Percentiles rank a stretch among this genome's conserved stretches.
These are phyloP conservation scores for Neurospora sp. DNA, from an alignment of 495 filamentous ascomycete species.

Conservation along the genomic window DNA sequence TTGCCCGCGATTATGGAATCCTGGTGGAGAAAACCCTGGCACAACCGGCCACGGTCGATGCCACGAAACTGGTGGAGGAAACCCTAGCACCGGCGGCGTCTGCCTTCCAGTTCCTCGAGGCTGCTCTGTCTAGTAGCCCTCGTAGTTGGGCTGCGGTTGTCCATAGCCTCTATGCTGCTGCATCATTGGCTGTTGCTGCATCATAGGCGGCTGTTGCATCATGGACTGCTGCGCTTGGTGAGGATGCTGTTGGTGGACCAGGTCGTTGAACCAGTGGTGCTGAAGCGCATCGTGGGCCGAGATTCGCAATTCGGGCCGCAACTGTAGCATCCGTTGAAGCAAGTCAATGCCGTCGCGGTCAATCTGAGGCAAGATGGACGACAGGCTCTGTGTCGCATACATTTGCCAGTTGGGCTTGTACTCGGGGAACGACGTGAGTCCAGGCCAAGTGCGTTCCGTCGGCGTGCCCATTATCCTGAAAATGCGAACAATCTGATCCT, in stretches of 20 bases:
- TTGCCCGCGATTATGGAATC: background rate
- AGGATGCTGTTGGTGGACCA: constrained; percentile 30
- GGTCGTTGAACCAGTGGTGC: constrained; percentile 75
- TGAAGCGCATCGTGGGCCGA: constrained; percentile 72
- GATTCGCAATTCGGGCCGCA: constrained; percentile 85
- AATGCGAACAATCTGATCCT: constrained; percentile 90
- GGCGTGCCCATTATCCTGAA: constrained; percentile 97
- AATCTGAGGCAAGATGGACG: constrained; percentile 79
- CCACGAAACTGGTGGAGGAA: background rate
- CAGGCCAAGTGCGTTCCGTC: constrained; percentile 85
- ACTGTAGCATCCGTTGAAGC: constrained; percentile 79
- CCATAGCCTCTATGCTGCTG: constrained; percentile 19
- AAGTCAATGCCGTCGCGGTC: constrained; percentile 79
- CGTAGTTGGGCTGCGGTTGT: constrained; percentile 21
- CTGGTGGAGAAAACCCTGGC: background rate
- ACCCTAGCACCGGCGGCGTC: background rate
- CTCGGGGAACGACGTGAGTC: constrained; percentile 80
- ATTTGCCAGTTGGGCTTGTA: constrained; percentile 91
- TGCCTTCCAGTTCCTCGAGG: background rate
- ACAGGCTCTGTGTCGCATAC: constrained; percentile 86
- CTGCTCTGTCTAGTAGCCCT: constrained; percentile 17
- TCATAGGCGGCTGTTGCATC: background rate
- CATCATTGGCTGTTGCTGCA: constrained; percentile 21
- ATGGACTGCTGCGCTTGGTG: constrained; percentile 8
- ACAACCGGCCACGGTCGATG: background rate